phyloP scores from a whole-genome alignment of 1,284 basidiomycete genomes.

The Rhodotorula sp. region DNA sequence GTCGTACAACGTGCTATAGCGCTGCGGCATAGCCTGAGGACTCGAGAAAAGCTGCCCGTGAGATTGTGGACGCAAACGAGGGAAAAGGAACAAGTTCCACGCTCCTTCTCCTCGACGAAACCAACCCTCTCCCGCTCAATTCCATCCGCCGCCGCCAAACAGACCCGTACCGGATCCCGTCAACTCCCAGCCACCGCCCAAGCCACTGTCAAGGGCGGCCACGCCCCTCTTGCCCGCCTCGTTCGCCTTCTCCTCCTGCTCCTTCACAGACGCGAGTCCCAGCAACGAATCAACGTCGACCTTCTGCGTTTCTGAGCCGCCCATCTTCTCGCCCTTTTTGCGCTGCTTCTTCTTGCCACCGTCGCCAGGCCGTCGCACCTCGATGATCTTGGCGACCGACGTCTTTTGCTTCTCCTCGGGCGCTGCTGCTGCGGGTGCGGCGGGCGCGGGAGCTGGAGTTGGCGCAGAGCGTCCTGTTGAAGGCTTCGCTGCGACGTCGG shows the following conservation, averaged over 20 bases:
- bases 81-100: neutral
- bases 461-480: neutral
- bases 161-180: neutral
- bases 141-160: constrained; percentile 31
- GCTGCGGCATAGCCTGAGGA: neutral
- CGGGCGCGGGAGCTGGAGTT: neutral
- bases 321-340: constrained; percentile 19
- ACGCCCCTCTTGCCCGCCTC: too few species aligned
- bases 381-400: constrained; percentile 21
- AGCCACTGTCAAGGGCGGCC: neutral
- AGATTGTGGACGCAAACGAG: too few species aligned
- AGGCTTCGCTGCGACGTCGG: neutral
- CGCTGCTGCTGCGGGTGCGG: neutral
- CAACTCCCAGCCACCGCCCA: neutral
- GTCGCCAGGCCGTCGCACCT: constrained; percentile 14
- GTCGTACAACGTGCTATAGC: too few species aligned
- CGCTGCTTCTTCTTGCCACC: neutral
- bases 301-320: constrained; percentile 6
- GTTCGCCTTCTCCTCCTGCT: neutral
- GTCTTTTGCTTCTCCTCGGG: constrained; percentile 24
- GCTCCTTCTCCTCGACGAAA: neutral
- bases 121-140: neutral
- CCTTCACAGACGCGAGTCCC: constrained; percentile 5
- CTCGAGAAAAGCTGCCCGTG: too few species aligned
- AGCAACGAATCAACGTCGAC: constrained; percentile 30